These are phyloP conservation scores for Penicillium sp. DNA, from an alignment of 2,329 filamentous ascomycete genomes.

Conservation along the genomic window DNA sequence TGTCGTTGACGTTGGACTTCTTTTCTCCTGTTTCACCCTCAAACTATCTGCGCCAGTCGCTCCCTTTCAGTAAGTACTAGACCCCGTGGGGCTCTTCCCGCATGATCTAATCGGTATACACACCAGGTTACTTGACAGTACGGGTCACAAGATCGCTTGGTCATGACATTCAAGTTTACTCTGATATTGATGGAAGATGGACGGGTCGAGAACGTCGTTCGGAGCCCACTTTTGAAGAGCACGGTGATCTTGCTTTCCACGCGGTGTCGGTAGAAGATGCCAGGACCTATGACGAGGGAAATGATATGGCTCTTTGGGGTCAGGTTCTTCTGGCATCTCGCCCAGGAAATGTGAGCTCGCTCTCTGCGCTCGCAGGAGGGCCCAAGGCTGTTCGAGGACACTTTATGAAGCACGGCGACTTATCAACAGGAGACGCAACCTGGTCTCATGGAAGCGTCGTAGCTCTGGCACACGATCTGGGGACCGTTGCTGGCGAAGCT, in stretches of 20 bases:
- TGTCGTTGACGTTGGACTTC: conserved; percentile 43
- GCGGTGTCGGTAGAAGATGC: conserved; percentile 34
- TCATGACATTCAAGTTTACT: conserved; percentile 42
- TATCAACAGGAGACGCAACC: conserved; percentile 22
- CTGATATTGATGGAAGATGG: conserved; percentile 48
- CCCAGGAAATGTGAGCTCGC: conserved; percentile 21
- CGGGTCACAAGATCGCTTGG: conserved; percentile 25
- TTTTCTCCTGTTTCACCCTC: conserved; percentile 47
- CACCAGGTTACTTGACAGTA: conserved; percentile 43
- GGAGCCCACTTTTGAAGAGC: conserved; percentile 23
- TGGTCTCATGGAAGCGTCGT: conserved; percentile 35
- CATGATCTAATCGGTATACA: not conserved
- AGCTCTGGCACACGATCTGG: conserved; percentile 43
- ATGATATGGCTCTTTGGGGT: conserved; percentile 46
- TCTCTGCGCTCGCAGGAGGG: conserved; percentile 35
- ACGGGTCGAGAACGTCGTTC: conserved; percentile 35
- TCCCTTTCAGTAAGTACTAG: conserved; percentile 40
- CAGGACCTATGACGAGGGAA: conserved; percentile 34
- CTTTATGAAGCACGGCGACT: conserved; percentile 34
- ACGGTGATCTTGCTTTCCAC: conserved; percentile 31
- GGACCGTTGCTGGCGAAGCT: conserved; percentile 23
- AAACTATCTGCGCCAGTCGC: conserved; percentile 45
- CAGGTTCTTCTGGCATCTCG: conserved; percentile 42
- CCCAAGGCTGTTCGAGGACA: conserved; percentile 27
- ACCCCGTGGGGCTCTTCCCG: not conserved